Evolutionary conservation across 164 flowering plant genomes (phyloP).

Genomic region (Malania oleifera): DNA sequence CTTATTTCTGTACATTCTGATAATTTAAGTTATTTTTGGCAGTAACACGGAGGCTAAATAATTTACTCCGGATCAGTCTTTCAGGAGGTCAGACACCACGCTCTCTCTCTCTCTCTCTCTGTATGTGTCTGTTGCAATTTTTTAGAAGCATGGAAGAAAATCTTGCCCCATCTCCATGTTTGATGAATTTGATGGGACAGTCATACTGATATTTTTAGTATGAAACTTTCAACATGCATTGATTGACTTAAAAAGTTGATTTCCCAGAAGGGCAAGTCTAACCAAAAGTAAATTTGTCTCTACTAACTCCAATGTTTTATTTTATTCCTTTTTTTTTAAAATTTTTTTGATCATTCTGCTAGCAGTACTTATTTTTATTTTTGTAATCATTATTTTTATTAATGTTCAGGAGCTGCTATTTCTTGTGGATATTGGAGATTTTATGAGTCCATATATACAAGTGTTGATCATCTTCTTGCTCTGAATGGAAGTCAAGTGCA

Average conservation of each 20-base stretch:
- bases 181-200: neutral
- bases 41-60: constrained; percentile 38
- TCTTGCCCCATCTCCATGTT: constrained; percentile 2
- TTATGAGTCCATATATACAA: constrained; percentile 37
- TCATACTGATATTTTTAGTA: neutral
- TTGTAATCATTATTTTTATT: neutral
- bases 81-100: constrained; percentile 37
- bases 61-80: constrained; percentile 20
- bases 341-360: too few relatives aligned
- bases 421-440: constrained; percentile 41
- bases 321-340: too few relatives aligned
- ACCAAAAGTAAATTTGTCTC: neutral
- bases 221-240: too few relatives aligned
- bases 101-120: neutral
- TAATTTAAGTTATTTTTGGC: constrained; percentile 16
- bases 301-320: neutral
- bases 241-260: too few relatives aligned
- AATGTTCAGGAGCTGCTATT: constrained; percentile 47
- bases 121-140: neutral
- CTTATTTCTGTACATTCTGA: neutral
- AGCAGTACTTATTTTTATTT: neutral
- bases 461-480: constrained; percentile 49
- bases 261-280: neutral
- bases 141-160: too few relatives aligned
- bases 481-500: constrained; percentile 66